Evolutionary conservation across 768 basidiomycete genomes (phyloP).

Genomic region (Boletus fagicola): DNA sequence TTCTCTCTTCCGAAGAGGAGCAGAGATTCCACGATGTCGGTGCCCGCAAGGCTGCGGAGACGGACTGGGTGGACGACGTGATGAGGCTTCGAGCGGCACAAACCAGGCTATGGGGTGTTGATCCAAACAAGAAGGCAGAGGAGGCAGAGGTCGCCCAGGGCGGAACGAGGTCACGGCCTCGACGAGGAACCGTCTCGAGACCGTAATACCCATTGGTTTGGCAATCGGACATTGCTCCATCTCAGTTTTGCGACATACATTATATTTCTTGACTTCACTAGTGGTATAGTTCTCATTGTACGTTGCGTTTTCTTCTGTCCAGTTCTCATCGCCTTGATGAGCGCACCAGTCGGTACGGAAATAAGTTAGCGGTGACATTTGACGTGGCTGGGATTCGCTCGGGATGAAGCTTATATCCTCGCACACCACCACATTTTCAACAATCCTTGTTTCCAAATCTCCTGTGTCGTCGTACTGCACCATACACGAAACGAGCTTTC

Average conservation of each 20-base stretch:
- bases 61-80: slow-evolving; percentile 71
- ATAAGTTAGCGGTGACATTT: not conserved
- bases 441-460: not conserved
- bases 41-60: slow-evolving; percentile 45
- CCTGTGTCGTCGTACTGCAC: slow-evolving; percentile 1
- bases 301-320: slow-evolving; percentile 2
- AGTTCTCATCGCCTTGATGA: not conserved
- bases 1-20: slow-evolving; percentile 58
- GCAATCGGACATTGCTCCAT: slow-evolving; percentile 10
- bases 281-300: not conserved
- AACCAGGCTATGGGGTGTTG: slow-evolving; percentile 38
- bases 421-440: not conserved
- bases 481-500: slow-evolving; percentile 15
- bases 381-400: slow-evolving; percentile 5
- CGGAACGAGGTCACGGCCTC: slow-evolving; percentile 33
- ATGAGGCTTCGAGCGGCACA: slow-evolving; percentile 38
- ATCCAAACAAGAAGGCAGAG: slow-evolving; percentile 29
- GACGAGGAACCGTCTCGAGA: slow-evolving; percentile 22
- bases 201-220: slow-evolving; percentile 5
- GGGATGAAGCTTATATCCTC: not conserved
- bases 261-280: not conserved
- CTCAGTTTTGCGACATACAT: not conserved
- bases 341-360: not conserved
- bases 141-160: slow-evolving; percentile 15
- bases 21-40: slow-evolving; percentile 50